Conservation (phyloP, 2,329 filamentous ascomycete species). For the Aspergillus pseudonomiae region DNA sequence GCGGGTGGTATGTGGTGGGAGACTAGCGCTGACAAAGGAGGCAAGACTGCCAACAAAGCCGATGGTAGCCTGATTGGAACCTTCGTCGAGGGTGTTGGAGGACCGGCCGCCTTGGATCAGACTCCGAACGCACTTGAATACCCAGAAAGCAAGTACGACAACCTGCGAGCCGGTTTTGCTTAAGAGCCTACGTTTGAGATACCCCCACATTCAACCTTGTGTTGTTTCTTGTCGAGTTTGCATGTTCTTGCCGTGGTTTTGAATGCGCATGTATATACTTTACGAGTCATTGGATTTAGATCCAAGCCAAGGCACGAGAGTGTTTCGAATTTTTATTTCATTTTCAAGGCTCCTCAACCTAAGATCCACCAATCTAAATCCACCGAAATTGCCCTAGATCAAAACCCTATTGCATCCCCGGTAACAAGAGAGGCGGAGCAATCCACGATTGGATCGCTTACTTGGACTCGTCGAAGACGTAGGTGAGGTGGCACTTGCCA, state of each 20-base stretch:
- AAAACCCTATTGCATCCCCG: conserved; percentile 16
- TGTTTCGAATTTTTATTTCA: conserved; percentile 22
- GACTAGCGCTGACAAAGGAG: conserved; percentile 74
- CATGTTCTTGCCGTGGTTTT: not conserved
- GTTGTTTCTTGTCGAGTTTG: not conserved
- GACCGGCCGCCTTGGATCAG: conserved; percentile 37
- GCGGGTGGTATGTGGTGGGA: conserved; percentile 99
- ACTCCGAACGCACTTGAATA: conserved; percentile 38
- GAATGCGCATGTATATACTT: conserved; percentile 11
- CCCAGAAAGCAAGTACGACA: conserved; percentile 47
- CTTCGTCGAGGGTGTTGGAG: conserved; percentile 43
- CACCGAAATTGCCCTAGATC: conserved; percentile 16
- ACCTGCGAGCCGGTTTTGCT: conserved; percentile 36
- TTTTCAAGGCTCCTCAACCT: conserved; percentile 19
- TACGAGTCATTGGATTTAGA: conserved; percentile 11
- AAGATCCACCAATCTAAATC: conserved; percentile 15
- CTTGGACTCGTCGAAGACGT: conserved; percentile 70
- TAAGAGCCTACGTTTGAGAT: conserved; percentile 6
- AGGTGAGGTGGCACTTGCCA: conserved; percentile 70
- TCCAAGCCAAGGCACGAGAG: not conserved
- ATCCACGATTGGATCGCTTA: conserved; percentile 39
- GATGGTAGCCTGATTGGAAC: conserved; percentile 68
- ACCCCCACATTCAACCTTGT: not conserved
- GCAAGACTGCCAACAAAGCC: conserved; percentile 41
- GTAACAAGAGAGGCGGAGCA: conserved; percentile 17